A percentile compares a stretch with the other conserved stretches of the same genome.
Conservation (phyloP, 2,329 filamentous ascomycete genomes). For the Trichoderma brevicompactum region DNA sequence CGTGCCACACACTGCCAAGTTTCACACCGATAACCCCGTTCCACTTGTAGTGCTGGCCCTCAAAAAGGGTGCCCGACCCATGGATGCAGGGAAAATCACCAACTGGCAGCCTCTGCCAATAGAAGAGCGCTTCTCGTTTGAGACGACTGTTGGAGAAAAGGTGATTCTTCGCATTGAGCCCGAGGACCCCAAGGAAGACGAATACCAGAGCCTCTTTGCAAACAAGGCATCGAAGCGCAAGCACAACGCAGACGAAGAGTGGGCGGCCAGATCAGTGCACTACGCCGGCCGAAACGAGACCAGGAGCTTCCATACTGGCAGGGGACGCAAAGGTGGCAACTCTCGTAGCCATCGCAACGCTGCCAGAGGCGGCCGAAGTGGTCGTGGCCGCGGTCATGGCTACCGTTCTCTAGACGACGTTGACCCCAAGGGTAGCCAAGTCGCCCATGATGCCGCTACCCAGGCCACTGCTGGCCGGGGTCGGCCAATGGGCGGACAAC, state of each 20-base stretch:
- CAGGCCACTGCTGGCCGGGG: conserved; percentile 30
- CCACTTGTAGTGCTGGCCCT: conserved; percentile 85
- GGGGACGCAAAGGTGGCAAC: conserved; percentile 45
- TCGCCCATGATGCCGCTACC: background rate
- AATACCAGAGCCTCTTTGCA: conserved; percentile 65
- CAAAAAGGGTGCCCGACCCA: conserved; percentile 72
- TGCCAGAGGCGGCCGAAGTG: conserved; percentile 47
- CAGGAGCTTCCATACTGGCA: conserved; percentile 49
- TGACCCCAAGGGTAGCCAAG: conserved; percentile 48
- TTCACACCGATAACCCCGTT: conserved; percentile 77
- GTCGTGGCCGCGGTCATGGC: conserved; percentile 54
- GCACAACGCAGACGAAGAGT: conserved; percentile 55
- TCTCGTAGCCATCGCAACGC: conserved; percentile 46
- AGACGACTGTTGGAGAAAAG: conserved; percentile 86
- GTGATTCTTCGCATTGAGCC: conserved; percentile 79
- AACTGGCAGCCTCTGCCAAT: conserved; percentile 79
- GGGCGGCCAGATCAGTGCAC: conserved; percentile 42
- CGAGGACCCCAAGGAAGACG: conserved; percentile 65
- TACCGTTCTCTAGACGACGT: conserved; percentile 74
- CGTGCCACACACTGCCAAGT: conserved; percentile 66
- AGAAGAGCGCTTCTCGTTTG: conserved; percentile 75
- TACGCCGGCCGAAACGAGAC: conserved; percentile 48
- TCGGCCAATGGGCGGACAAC: conserved; percentile 35
- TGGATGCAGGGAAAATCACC: conserved; percentile 79
- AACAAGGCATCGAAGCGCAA: conserved; percentile 65